These are phyloP conservation scores for Parathielavia appendiculata DNA, from an alignment of 495 filamentous ascomycete genomes.

Conservation along the genomic window DNA sequence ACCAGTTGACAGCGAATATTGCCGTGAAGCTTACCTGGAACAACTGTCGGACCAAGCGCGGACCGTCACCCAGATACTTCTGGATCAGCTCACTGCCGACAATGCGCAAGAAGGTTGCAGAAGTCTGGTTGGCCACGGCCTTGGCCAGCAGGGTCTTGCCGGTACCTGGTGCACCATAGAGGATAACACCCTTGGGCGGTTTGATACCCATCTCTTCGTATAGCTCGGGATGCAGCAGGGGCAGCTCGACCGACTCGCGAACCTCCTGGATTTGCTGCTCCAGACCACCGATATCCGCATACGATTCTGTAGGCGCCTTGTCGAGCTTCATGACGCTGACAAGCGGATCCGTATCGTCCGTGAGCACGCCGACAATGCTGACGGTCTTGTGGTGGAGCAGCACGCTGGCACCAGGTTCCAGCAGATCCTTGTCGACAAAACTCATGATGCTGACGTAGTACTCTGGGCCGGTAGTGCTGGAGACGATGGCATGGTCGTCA, in stretches of 20 bases:
- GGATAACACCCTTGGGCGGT: slow-evolving; percentile 97
- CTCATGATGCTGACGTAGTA: slow-evolving; percentile 99
- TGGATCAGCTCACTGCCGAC: slow-evolving; percentile 98
- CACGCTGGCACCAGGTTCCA: slow-evolving; percentile 94
- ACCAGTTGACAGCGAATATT: not conserved
- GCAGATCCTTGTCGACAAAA: slow-evolving; percentile 97
- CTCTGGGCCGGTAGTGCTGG: slow-evolving; percentile 92
- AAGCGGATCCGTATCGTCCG: slow-evolving; percentile 91
- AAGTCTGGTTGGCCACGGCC: slow-evolving; percentile 97
- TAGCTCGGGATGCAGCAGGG: slow-evolving; percentile 90
- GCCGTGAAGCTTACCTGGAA: slow-evolving; percentile 60
- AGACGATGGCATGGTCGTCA: slow-evolving; percentile 98
- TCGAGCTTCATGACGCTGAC: slow-evolving; percentile 99
- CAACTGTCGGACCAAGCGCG: slow-evolving; percentile 88
- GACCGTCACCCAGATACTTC: slow-evolving; percentile 97
- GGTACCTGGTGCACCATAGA: slow-evolving; percentile 95
- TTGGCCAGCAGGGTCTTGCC: slow-evolving; percentile 97
- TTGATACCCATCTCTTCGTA: slow-evolving; percentile 99
- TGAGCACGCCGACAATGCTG: slow-evolving; percentile 94
- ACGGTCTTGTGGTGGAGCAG: slow-evolving; percentile 96
- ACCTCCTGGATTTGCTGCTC: slow-evolving; percentile 97
- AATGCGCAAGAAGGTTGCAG: slow-evolving; percentile 95
- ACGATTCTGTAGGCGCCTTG: slow-evolving; percentile 96
- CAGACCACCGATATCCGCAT: slow-evolving; percentile 96
- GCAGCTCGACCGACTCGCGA: slow-evolving; percentile 91